phyloP scores from a whole-genome alignment of 1,284 basidiomycete species.

The Pterulicium gracile region DNA sequence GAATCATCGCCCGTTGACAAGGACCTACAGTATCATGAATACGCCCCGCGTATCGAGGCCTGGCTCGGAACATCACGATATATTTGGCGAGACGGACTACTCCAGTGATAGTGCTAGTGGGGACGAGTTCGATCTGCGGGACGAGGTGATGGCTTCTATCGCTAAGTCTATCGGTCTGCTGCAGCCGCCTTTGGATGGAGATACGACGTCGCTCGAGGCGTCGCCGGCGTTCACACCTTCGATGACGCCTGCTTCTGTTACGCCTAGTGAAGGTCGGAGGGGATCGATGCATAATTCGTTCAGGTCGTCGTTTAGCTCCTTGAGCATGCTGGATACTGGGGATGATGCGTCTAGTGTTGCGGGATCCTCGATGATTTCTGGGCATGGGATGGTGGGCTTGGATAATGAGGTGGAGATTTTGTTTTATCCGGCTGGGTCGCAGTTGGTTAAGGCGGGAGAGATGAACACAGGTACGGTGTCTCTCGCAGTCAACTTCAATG shows the following conservation, averaged over 20 bases:
- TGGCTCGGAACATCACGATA: background rate
- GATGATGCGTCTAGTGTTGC: constrained; percentile 63
- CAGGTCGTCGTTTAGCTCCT: constrained; percentile 75
- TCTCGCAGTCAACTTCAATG: background rate
- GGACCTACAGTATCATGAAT: constrained; percentile 39
- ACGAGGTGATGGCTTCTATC: constrained; percentile 95
- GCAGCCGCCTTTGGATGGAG: constrained; percentile 69
- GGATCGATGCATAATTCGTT: constrained; percentile 32
- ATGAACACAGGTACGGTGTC: constrained; percentile 57
- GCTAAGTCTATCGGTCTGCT: constrained; percentile 93
- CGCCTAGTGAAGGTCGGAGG: constrained; percentile 37
- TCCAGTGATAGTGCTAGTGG: constrained; percentile 11
- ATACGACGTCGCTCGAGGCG: constrained; percentile 50
- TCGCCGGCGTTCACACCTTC: constrained; percentile 50
- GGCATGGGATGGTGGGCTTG: constrained; percentile 62
- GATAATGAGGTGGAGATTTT: constrained; percentile 96
- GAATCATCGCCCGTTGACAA: constrained; percentile 31
- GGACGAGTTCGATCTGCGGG: constrained; percentile 80
- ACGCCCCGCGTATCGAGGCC: constrained; percentile 34
- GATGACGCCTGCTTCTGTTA: too few relatives aligned
- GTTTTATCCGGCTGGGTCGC: constrained; percentile 83
- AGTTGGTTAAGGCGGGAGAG: constrained; percentile 86
- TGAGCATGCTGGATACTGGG: constrained; percentile 70
- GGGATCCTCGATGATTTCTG: constrained; percentile 45
- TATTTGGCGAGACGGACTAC: background rate